phyloP scores from a whole-genome alignment of 2,329 filamentous ascomycete genomes.

The Aspergillus awamori region DNA sequence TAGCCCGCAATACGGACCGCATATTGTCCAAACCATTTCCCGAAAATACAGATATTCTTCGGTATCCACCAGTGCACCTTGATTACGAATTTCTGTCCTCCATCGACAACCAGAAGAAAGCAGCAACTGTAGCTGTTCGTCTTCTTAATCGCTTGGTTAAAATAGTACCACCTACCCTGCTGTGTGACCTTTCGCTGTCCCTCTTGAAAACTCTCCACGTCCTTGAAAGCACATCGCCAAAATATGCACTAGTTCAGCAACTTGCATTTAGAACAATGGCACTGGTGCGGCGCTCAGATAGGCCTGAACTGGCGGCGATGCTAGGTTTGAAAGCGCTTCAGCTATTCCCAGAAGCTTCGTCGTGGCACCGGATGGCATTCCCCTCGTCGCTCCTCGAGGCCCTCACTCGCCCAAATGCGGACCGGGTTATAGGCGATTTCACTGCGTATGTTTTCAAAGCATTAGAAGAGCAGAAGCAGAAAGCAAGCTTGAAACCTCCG shows the following conservation, averaged over 20 bases:
- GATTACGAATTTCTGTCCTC: constrained; percentile 9
- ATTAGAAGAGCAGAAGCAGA: not conserved
- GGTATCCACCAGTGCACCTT: constrained; percentile 6
- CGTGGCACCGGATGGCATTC: not conserved
- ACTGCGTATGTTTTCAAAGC: not conserved
- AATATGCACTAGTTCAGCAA: not conserved
- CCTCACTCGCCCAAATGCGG: not conserved
- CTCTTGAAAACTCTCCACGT: not conserved
- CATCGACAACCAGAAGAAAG: not conserved
- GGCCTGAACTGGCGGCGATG: not conserved
- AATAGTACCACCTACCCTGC: not conserved
- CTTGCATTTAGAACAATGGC: not conserved
- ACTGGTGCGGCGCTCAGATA: not conserved
- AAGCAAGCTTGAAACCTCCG: not conserved
- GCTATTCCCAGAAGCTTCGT: not conserved
- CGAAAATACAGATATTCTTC: not conserved
- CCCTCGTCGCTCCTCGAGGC: not conserved
- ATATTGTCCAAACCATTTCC: not conserved
- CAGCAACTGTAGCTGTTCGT: not conserved
- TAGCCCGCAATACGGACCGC: not conserved
- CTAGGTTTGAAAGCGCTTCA: not conserved
- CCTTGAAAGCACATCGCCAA: not conserved
- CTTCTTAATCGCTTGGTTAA: not conserved
- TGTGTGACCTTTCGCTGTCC: not conserved
- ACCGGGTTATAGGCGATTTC: not conserved